Base-by-base conservation (phyloP, 768 basidiomycete genomes). In the Symmetrospora coprosmae region DNA sequence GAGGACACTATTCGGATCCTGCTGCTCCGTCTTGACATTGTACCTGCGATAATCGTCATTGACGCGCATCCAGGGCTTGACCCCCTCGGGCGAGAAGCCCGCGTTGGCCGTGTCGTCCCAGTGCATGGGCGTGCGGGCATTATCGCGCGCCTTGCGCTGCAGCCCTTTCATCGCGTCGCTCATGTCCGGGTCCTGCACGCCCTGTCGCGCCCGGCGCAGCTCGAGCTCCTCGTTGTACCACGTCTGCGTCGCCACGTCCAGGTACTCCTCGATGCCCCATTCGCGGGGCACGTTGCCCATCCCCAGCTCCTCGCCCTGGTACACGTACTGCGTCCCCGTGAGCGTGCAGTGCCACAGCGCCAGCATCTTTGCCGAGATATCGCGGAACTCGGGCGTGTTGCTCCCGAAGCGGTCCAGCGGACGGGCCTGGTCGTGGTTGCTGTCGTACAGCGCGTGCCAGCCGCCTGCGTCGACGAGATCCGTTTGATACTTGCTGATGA, bases 221-320 rank as follows among this genome's bases (percentile, higher is more conserved):
- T 27, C 43, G 23, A 17, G 31, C 9, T 21, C 40, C 52, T 85
- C 85, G 67, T 82, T 81, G 71, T 84, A 85, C 65, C 83, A 84
- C 59, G 83, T 81, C 23, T 82, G 74, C 0, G 78, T 78, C 82
- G 82, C 85, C 74, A 78, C 68, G 82, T 71, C 0, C 78, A 82
- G 0, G 85, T 76, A 67, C 85, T 85, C 82, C 58, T 84, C 81
- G 23, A 84, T 75, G 0, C 78, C 79, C 84, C 84, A 86, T 1
- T 66, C 61, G 13, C 65, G 52, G 0, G 73, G 73, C 4, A 71
- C 52, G 55, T 75, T 75, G 64, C 76, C 79, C 70, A 83, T 72
- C 0, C 80, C 84, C 0, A 86, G 76, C 67, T 86, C 86, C 69
- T 86, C 28, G 5, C 84, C 85, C 72, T 86, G 83, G 68, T 81